Conservation (phyloP, 345 rosid genomes). For the Cochlearia excelsa region DNA sequence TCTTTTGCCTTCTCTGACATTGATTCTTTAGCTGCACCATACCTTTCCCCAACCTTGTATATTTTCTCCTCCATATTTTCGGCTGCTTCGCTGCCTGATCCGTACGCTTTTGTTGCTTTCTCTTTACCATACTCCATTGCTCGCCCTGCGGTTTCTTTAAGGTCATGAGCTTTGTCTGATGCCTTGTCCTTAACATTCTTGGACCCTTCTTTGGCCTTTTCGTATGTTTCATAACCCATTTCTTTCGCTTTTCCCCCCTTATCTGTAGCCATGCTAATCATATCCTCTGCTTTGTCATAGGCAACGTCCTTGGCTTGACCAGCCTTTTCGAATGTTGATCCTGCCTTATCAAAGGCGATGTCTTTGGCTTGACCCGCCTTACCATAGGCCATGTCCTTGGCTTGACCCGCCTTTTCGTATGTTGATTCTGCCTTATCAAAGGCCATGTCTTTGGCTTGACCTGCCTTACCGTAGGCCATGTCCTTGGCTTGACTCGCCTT, state of each 20-base stretch:
- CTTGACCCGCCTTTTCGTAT: neutral
- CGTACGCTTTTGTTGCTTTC: conserved; percentile 20
- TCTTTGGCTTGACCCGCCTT: conserved; percentile 27
- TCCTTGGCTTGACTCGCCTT: conserved; percentile 13
- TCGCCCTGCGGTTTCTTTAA: conserved; percentile 29
- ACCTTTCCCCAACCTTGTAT: conserved; percentile 42
- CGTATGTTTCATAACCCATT: conserved; percentile 20
- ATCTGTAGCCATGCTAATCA: conserved; percentile 25
- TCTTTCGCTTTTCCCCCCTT: conserved; percentile 21
- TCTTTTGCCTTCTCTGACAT: conserved; percentile 33
- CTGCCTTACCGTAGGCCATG: neutral
- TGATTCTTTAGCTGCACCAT: conserved; percentile 39
- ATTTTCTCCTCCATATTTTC: conserved; percentile 18
- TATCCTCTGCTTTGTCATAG: conserved; percentile 21
- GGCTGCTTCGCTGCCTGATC: conserved; percentile 24
- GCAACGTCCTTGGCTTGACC: conserved; percentile 7
- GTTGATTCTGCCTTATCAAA: neutral
- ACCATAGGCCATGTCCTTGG: neutral
- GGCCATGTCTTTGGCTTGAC: conserved; percentile 2
- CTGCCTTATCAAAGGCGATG: conserved; percentile 25
- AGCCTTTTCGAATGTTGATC: conserved; percentile 17
- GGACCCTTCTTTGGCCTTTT: conserved; percentile 15
- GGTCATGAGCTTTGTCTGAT: conserved; percentile 21
- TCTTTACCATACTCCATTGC: conserved; percentile 33
- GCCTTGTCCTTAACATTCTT: conserved; percentile 26